Evolutionary conservation across 169 alveolate species (phyloP).

Genomic region (Cryptosporidium parvum): DNA sequence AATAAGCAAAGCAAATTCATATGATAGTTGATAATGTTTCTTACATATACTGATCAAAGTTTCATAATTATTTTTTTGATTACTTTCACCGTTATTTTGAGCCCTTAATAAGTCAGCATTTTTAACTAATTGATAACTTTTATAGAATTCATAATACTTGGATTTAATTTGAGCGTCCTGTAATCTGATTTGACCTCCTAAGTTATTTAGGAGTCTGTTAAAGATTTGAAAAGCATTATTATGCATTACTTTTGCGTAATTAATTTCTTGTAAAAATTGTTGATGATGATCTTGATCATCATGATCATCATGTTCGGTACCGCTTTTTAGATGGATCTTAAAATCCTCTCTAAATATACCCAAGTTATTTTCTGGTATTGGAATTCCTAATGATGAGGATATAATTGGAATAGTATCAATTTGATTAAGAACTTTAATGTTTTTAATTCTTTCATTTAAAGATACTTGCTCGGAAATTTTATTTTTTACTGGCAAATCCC

Average conservation of each 20-base stretch:
- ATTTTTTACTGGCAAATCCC: background rate
- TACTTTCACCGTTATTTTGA: background rate
- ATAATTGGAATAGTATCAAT: conserved; percentile 41
- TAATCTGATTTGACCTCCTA: background rate
- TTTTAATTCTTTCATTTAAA: conserved; percentile 11
- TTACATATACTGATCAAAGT: background rate
- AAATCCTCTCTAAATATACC: conserved; percentile 28
- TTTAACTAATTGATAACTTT: background rate
- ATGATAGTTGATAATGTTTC: background rate
- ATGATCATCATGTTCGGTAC: background rate
- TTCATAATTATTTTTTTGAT: too few relatives aligned
- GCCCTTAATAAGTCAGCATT: background rate
- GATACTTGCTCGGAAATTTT: background rate
- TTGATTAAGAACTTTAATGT: conserved; percentile 16
- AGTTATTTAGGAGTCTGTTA: background rate
- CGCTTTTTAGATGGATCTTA: background rate
- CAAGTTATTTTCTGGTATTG: conserved; percentile 50
- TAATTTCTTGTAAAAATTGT: background rate
- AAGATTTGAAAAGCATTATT: conserved; percentile 62
- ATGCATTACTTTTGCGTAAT: conserved; percentile 23
- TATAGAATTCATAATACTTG: background rate
- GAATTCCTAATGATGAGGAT: conserved; percentile 41
- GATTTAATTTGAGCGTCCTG: background rate
- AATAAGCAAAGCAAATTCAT: background rate
- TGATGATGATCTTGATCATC: background rate